These are phyloP conservation scores for Aspergillus spinulosporus DNA, from an alignment of 2,329 filamentous ascomycete genomes.

Conservation along the genomic window DNA sequence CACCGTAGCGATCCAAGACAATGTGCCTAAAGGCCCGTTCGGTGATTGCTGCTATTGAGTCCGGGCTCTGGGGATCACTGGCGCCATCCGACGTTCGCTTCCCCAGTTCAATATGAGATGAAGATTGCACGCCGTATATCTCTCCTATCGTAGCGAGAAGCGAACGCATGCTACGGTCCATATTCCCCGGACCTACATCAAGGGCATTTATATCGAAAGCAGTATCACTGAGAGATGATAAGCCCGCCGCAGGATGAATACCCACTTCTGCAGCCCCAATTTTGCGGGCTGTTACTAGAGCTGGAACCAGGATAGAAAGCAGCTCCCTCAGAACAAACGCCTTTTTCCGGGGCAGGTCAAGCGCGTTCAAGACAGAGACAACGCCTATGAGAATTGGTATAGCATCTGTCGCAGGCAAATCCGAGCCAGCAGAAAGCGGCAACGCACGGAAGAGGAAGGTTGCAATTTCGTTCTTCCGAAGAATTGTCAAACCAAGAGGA, in stretches of 20 bases:
- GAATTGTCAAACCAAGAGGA: constrained; percentile 44
- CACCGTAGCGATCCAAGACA: constrained; percentile 64
- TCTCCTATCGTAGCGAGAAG: constrained; percentile 42
- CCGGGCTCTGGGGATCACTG: constrained; percentile 23
- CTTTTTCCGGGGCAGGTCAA: constrained; percentile 85
- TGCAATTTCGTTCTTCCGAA: constrained; percentile 63
- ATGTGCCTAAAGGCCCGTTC: constrained; percentile 49
- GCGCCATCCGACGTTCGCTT: constrained; percentile 28
- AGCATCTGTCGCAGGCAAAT: constrained; percentile 72
- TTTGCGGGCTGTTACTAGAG: constrained; percentile 85
- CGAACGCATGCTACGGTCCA: constrained; percentile 43
- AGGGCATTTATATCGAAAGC: constrained; percentile 47
- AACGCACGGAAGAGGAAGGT: constrained; percentile 68
- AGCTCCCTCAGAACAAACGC: constrained; percentile 86
- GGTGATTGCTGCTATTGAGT: constrained; percentile 41
- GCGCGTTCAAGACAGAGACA: constrained; percentile 74
- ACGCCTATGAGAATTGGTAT: constrained; percentile 82
- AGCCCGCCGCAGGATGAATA: constrained; percentile 86
- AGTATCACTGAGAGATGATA: constrained; percentile 68
- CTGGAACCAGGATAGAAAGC: constrained; percentile 76
- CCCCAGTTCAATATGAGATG: constrained; percentile 37
- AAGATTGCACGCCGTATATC: constrained; percentile 43
- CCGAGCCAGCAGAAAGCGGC: constrained; percentile 60
- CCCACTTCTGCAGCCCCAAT: constrained; percentile 93
- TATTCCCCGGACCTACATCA: constrained; percentile 43